These are phyloP conservation scores for Nannizzia gypsea DNA, from an alignment of 2,329 filamentous ascomycete species.

Conservation along the genomic window DNA sequence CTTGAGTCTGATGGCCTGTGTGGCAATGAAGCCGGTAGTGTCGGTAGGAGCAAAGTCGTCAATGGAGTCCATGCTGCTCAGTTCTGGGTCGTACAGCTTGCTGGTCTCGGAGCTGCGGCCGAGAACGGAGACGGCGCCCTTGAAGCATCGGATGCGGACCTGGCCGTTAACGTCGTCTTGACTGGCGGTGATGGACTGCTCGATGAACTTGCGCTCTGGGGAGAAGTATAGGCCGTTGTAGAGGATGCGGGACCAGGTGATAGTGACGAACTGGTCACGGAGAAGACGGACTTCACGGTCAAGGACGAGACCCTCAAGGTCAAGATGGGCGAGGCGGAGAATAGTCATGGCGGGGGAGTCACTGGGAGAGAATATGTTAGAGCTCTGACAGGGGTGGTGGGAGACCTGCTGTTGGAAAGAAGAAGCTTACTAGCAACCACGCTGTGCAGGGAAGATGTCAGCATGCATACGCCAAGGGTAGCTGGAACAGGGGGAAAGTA, in stretches of 20 bases:
- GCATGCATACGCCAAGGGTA: constrained; percentile 32
- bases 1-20: constrained; percentile 21
- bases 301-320: constrained; percentile 53
- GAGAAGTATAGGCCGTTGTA: constrained; percentile 56
- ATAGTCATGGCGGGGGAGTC: constrained; percentile 45
- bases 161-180: constrained; percentile 48
- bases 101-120: constrained; percentile 34
- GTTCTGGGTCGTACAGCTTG: constrained; percentile 52
- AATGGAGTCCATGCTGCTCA: constrained; percentile 54
- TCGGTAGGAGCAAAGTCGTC: constrained; percentile 51
- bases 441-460: constrained; percentile 21
- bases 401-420: background rate
- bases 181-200: constrained; percentile 48
- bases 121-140: constrained; percentile 39
- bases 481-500: background rate
- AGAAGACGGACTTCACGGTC: constrained; percentile 53
- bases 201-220: constrained; percentile 53
- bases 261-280: constrained; percentile 52
- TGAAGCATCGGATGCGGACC: constrained; percentile 50
- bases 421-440: constrained; percentile 13
- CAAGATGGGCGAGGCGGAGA: constrained; percentile 48
- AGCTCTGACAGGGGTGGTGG: background rate
- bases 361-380: constrained; percentile 1
- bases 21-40: constrained; percentile 46
- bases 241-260: constrained; percentile 42